Base-by-base conservation (phyloP, 2,329 filamentous ascomycete species). In the Mollisia scopiformis region DNA sequence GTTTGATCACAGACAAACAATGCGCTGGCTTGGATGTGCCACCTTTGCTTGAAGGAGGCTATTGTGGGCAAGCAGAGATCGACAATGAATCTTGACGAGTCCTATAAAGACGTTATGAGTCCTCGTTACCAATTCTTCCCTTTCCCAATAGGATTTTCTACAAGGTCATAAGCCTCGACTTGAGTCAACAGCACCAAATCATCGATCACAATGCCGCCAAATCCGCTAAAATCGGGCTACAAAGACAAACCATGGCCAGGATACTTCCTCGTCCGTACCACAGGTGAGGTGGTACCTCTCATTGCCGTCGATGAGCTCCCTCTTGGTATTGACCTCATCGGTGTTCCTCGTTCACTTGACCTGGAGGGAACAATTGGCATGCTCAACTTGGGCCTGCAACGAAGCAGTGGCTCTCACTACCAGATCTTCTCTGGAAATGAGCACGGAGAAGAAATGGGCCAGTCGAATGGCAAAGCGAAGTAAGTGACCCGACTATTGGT, bases 291-390 rank as follows among this genome's bases (percentile, higher is more conserved):
- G 3, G 81, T 85, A 1, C 84, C 83, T 6, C 76, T 86, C n/a
- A 75, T 86, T n/a, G 77, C 83, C 0, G 70, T 79, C 13, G 83
- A 85, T 68, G 75, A 84, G 62, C 76, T 86, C 0, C 82, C 82
- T 0, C 69, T 73, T 1, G 79, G 57, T 21, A 59, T 66, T 6
- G 54, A 68, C 14, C 37, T 72, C 6, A 30, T 64, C 14, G 79
- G 77, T 25, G 72, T 81, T 2, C 80, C 82, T 2, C 78, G 70
- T 13, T 57, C 59, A 7, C 49, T 72, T 10, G 64, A 66, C 43
- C 49, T 72, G 2, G 61, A 68, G 39, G 64, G 65, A 10, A 69
- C 70, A 16, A 61, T 67, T 13, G 68, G 70, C 1, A 71, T 72
- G 68, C 47, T 71, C n/a, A 72, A 72, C 46, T 57, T 72, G 13